phyloP scores from a whole-genome alignment of 768 basidiomycete species.

The Podaxis pistillaris region DNA sequence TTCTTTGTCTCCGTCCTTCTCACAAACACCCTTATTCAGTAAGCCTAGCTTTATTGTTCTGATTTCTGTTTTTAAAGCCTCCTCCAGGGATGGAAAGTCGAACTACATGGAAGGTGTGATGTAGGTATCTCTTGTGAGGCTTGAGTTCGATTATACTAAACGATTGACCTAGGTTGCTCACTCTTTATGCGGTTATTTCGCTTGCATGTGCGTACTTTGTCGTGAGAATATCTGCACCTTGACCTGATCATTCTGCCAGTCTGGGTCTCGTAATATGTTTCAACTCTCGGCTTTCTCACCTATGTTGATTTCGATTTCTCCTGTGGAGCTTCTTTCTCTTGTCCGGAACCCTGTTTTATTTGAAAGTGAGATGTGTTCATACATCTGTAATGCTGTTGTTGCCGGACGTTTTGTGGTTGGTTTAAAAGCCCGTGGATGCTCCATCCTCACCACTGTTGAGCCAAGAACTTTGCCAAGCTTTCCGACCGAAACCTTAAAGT shows the following conservation, averaged over 20 bases:
- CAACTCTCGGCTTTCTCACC: neutral
- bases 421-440: too few species aligned
- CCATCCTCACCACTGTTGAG: too few species aligned
- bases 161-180: slow-evolving; percentile 44
- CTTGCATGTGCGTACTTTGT: slow-evolving; percentile 60
- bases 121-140: slow-evolving; percentile 32
- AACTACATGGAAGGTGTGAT: slow-evolving; percentile 94
- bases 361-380: too few species aligned
- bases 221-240: neutral
- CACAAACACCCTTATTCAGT: slow-evolving; percentile 81
- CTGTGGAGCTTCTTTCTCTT: neutral
- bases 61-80: slow-evolving; percentile 7
- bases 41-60: slow-evolving; percentile 24
- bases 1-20: slow-evolving; percentile 88
- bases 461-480: too few species aligned
- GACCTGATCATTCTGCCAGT: slow-evolving; percentile 13
- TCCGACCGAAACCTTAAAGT: too few species aligned
- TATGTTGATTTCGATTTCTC: neutral
- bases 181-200: slow-evolving; percentile 79
- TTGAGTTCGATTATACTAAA: slow-evolving; percentile 34
- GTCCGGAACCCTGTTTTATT: neutral
- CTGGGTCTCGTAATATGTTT: slow-evolving; percentile 29
- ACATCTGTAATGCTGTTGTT: too few species aligned
- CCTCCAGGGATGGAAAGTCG: slow-evolving; percentile 71
- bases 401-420: too few species aligned